These are phyloP conservation scores for Pyrenophora seminiperda DNA, from an alignment of 2,329 filamentous ascomycete species.

Conservation along the genomic window DNA sequence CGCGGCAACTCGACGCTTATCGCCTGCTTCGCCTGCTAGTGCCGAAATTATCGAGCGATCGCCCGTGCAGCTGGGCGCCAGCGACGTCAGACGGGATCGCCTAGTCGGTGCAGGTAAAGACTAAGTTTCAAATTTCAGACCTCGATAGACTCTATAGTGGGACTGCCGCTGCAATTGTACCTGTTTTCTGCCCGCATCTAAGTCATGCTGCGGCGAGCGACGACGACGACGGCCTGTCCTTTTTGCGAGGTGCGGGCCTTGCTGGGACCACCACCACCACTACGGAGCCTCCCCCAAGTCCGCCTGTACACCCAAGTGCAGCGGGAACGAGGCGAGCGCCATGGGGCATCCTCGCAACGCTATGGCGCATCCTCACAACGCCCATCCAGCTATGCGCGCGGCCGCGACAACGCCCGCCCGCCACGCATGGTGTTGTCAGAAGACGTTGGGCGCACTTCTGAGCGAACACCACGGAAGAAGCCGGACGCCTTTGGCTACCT, in stretches of 20 bases:
- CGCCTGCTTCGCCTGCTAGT: conserved; percentile 6
- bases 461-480: conserved; percentile 30
- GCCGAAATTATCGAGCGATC: conserved; percentile 7
- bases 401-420: conserved; percentile 36
- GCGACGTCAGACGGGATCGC: conserved; percentile 9
- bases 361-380: neutral
- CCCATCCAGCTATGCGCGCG: conserved; percentile 10
- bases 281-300: conserved; percentile 22
- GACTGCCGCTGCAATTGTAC: neutral
- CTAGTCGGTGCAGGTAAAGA: neutral
- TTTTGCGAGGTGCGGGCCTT: conserved; percentile 51
- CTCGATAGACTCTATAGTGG: neutral
- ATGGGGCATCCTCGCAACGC: neutral
- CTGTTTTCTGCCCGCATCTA: neutral
- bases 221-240: conserved; percentile 45
- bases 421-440: conserved; percentile 58
- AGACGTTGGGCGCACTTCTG: conserved; percentile 32
- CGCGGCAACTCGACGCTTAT: conserved; percentile 23
- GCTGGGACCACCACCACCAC: conserved; percentile 9
- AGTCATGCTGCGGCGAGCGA: conserved; percentile 36
- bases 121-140: neutral
- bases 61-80: conserved; percentile 8
- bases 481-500: conserved; percentile 42
- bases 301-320: conserved; percentile 47
- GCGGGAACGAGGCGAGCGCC: conserved; percentile 13